Conservation (phyloP, 495 filamentous ascomycete genomes). For the Penicillium herquei region DNA sequence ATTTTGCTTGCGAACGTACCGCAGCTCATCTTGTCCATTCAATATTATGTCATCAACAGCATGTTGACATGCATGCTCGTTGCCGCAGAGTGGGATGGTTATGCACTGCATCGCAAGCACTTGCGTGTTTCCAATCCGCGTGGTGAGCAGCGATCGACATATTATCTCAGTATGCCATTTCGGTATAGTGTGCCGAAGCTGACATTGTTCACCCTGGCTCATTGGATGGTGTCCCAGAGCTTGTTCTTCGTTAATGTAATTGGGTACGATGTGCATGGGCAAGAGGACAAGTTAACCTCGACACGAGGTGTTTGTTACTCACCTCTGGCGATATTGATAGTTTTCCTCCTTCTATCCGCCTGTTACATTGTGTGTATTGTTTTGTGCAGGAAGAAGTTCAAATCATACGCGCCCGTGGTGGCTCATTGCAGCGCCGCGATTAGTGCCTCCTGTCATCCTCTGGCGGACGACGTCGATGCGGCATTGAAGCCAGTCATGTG, state of each 20-base stretch:
- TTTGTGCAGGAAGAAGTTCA: slow-evolving; percentile 24
- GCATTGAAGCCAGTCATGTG: background rate
- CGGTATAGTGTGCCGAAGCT: slow-evolving; percentile 37
- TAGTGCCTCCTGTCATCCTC: slow-evolving; percentile 30
- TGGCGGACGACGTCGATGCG: background rate
- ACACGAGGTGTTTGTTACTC: background rate
- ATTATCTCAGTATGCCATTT: slow-evolving; percentile 43
- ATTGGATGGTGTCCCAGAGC: slow-evolving; percentile 45
- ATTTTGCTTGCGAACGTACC: slow-evolving; percentile 37
- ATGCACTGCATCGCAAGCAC: slow-evolving; percentile 24
- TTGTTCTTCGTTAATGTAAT: slow-evolving; percentile 31
- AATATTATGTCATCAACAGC: slow-evolving; percentile 41
- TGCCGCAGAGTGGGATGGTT: slow-evolving; percentile 31
- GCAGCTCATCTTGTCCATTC: slow-evolving; percentile 41
- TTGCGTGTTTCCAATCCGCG: slow-evolving; percentile 47
- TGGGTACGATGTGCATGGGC: slow-evolving; percentile 11
- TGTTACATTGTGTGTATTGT: slow-evolving; percentile 6
- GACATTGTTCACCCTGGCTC: slow-evolving; percentile 22
- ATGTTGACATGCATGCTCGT: slow-evolving; percentile 41
- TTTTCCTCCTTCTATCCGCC: slow-evolving; percentile 29
- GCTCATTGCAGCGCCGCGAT: slow-evolving; percentile 45
- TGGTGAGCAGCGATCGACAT: slow-evolving; percentile 37
- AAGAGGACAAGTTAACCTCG: slow-evolving; percentile 13
- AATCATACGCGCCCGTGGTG: slow-evolving; percentile 36
- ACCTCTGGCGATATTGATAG: slow-evolving; percentile 8